Evolutionary conservation across 306 rosid genomes (phyloP), one percentile per base, ranked within the genome.

Genomic region (Mimosa bimucronata): DNA sequence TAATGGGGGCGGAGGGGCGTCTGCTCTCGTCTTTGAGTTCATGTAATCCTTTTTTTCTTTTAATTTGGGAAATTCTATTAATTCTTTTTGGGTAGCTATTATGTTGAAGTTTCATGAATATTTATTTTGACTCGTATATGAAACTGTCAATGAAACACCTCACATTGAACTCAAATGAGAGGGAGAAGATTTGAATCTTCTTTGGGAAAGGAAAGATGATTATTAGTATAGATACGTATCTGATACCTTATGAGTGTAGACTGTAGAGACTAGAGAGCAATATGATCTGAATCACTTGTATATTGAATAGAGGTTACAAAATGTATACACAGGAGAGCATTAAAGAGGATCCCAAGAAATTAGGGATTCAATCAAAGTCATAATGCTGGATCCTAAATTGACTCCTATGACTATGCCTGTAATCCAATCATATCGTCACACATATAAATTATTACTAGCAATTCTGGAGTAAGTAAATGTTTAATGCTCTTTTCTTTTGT

Each of bases 1-100:
- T 89, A 92, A 94, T 37, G 98, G 98, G 21, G 98, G 97, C 81
- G 98, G 98, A 60, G 98, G 98, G 12, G 97, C 98, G n/a, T 94
- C 98, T 61, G 92, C 98, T 29, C 85, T 94, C 69, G 97, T 92
- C 55, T 38, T 94, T 79, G 97, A 94, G 88, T 88, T 88, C 80
- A 75, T 86, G 97, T 94, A 91, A 92, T 92, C 66, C 50, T 15
- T 81, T 76, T 66, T 18, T 60, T 10, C 0, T 0, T 19, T 48
- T 15, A 6, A 23, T 71, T 76, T 85, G 79, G 50, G 44, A 73
- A 37, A 58, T 71, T 65, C 52, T 30, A n/a, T 25, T 21, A 55
- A 45, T 72, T 52, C 18, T 71, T 40, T 19, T 40, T 16, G 50
- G 14, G 7, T 58, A 58, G 34, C 7, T 19, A 19, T 7, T 64